phyloP scores from a whole-genome alignment of 2,329 filamentous ascomycete genomes.

The Diaporthe sp. region DNA sequence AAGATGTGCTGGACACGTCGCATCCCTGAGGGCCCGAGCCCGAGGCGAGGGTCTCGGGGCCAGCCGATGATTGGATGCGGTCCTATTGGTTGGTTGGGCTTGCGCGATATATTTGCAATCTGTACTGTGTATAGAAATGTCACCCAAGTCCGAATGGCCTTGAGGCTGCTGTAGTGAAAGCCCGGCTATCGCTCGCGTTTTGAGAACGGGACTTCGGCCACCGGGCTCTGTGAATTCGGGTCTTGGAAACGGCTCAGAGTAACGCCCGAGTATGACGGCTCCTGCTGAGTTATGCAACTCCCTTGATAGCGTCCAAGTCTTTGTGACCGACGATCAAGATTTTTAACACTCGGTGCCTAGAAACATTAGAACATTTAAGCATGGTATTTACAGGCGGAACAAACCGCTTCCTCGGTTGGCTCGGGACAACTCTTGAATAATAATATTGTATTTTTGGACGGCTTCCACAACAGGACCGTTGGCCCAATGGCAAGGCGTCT shows the following conservation, averaged over 20 bases:
- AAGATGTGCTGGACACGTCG: not conserved
- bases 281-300: not conserved
- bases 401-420: not conserved
- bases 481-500: conserved; percentile 49
- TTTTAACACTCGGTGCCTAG: no score
- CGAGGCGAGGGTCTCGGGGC: not conserved
- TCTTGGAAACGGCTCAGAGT: no score
- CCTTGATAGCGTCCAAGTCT: not conserved
- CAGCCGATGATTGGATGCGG: not conserved
- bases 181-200: not conserved
- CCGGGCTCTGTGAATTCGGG: not conserved
- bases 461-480: conserved; percentile 31
- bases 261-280: not conserved
- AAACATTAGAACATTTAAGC: not conserved
- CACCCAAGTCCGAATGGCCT: not conserved
- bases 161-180: not conserved
- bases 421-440: rapidly evolving
- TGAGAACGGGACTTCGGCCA: not conserved
- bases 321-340: not conserved
- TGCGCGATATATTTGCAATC: not conserved
- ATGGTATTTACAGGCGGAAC: not conserved
- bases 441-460: rapidly evolving
- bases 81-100: not conserved
- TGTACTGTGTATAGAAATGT: not conserved
- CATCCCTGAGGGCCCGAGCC: not conserved